Percentiles rank a stretch among this genome's conserved stretches.
phyloP scores from a whole-genome alignment of 305 asterid species.

The Andrographis paniculata region DNA sequence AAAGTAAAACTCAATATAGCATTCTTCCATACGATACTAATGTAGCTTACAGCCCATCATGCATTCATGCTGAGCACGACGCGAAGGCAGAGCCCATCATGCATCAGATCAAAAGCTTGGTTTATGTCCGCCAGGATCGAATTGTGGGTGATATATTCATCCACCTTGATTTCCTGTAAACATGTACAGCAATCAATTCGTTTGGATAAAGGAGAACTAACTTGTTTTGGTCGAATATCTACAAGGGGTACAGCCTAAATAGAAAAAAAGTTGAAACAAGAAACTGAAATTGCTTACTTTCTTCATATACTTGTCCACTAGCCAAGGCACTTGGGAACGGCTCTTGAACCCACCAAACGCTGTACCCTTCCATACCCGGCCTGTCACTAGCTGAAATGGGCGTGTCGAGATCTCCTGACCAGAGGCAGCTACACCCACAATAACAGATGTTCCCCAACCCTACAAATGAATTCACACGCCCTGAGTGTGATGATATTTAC shows the following conservation, averaged over 20 bases:
- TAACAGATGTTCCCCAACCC: slow-evolving; percentile 99
- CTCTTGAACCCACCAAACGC: slow-evolving; percentile 98
- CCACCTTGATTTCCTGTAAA: slow-evolving; percentile 93
- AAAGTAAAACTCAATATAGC: too few relatives aligned
- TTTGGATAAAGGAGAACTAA: too few relatives aligned
- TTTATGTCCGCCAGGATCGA: slow-evolving; percentile 75
- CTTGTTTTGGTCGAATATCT: too few relatives aligned
- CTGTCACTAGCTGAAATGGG: slow-evolving; percentile 97
- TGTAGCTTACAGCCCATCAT: neutral
- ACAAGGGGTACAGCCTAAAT: too few relatives aligned
- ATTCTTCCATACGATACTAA: too few relatives aligned
- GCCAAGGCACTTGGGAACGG: slow-evolving; percentile 97
- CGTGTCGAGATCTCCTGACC: slow-evolving; percentile 99
- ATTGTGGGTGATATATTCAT: slow-evolving; percentile 90
- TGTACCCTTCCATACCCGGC: slow-evolving; percentile 99
- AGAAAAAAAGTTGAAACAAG: too few relatives aligned
- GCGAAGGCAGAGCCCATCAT: slow-evolving; percentile 78
- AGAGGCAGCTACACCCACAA: slow-evolving; percentile 99
- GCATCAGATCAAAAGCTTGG: slow-evolving; percentile 89
- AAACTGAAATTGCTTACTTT: slow-evolving; percentile 32
- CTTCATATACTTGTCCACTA: slow-evolving; percentile 91
- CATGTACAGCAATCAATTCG: too few relatives aligned
- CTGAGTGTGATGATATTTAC: neutral
- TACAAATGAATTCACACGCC: slow-evolving; percentile 18
- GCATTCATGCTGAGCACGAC: slow-evolving; percentile 46